Evolutionary conservation across 306 rosid species (phyloP), one percentile per base, ranked within the genome.

Genomic region (Sicyos baderoa): DNA sequence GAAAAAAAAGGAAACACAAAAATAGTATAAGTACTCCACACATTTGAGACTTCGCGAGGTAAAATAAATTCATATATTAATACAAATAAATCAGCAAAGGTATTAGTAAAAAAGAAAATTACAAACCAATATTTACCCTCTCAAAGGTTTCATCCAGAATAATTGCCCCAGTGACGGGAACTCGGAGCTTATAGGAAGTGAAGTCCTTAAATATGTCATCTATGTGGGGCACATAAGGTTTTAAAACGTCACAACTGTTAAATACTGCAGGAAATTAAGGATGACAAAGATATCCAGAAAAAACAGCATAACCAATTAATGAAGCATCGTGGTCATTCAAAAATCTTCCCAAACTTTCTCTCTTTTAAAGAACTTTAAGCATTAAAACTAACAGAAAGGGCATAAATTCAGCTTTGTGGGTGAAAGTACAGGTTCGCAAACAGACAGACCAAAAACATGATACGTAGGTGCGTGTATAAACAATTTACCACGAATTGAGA

Each of bases 201-300:
- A 93, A 93, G 84, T 93, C 99, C 86, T 93, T 93, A 57, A 88
- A 93, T 79, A 90, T 93, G 77, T 90, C 96, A 68, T 93, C 99
- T 54, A 93, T 86, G 72, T 93, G 97, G 56, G 91, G 86, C 50
- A 90, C 99, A 79, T 93, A 93, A 18, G 99, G 99, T 83, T 80
- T 93, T 70, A 93, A 87, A 80, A 90, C 96, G 49, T 93, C 99
- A 76, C 99, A 93, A 64, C 86, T 85, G 75, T 86, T 93, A 77
- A 93, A 93, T 81, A 93, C 99, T 93, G 74, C 42, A 75, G 66
- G 57, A 75, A 51, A 76, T 85, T 82, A 88, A 90, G 94, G 91
- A 80, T 82, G 75, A 64, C 5, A 74, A 27, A 23, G 57, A 73
- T 53, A 66, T 18, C 58, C 66, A 72, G 70, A 50, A 45, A 63